phyloP scores from a whole-genome alignment of 257 asterid genomes.

The Apocynum venetum region DNA sequence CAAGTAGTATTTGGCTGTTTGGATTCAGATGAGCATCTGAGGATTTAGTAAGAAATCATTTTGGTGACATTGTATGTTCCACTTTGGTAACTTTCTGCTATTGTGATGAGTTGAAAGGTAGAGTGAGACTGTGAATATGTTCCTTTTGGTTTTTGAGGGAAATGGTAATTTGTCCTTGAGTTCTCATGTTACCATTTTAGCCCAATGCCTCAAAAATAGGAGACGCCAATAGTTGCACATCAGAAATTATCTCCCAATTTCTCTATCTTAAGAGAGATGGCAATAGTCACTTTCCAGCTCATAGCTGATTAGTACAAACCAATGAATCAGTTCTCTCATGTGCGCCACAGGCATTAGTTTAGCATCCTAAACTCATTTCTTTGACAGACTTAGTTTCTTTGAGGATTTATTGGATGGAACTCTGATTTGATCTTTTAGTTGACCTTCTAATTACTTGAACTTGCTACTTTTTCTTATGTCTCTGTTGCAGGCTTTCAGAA shows the following conservation, averaged over 20 bases:
- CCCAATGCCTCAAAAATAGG: not conserved
- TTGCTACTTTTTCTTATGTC: conserved; percentile 12
- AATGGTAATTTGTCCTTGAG: not conserved
- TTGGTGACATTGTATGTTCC: not conserved
- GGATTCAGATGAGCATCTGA: not conserved
- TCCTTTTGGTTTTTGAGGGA: too few relatives aligned
- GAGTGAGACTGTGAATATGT: not conserved
- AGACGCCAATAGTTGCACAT: not conserved
- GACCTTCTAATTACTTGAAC: not conserved
- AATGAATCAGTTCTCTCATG: not conserved
- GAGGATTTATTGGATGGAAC: too few relatives aligned
- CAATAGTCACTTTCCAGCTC: not conserved
- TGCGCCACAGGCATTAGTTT: not conserved
- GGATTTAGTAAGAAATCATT: not conserved
- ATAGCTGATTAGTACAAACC: not conserved
- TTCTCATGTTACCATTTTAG: not conserved
- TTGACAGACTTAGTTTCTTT: not conserved
- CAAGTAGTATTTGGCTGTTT: not conserved
- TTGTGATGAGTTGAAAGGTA: not conserved
- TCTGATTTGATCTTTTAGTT: not conserved
- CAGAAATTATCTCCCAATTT: not conserved
- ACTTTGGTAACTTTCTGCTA: not conserved
- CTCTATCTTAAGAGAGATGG: too few relatives aligned
- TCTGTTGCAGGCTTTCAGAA: conserved; percentile 59
- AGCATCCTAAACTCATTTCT: not conserved